These are phyloP conservation scores for Grifola frondosa DNA, from an alignment of 1,284 basidiomycete genomes.

Conservation along the genomic window DNA sequence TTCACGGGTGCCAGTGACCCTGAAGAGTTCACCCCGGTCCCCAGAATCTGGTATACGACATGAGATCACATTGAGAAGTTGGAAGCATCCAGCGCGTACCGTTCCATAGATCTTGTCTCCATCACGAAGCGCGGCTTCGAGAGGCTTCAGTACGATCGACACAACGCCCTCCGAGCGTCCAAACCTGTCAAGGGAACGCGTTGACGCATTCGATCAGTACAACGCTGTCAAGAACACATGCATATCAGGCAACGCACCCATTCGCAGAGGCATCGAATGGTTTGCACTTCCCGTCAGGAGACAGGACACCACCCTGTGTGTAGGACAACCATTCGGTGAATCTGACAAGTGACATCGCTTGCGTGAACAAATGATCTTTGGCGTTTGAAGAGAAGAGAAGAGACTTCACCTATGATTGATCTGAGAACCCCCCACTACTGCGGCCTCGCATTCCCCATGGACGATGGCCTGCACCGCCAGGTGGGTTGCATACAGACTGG, in stretches of 20 bases:
- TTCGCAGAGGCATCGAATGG: conserved; percentile 49
- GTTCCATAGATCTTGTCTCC: conserved; percentile 29
- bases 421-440: conserved; percentile 46
- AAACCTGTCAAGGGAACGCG: conserved; percentile 18
- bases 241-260: no score
- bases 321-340: conserved; percentile 31
- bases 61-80: background rate
- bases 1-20: conserved; percentile 37
- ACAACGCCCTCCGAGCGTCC: conserved; percentile 26
- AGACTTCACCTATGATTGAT: conserved; percentile 38
- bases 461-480: conserved; percentile 45
- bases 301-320: conserved; percentile 37
- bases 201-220: background rate
- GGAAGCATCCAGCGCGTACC: conserved; percentile 12
- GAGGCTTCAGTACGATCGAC: conserved; percentile 29
- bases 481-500: conserved; percentile 45
- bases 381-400: background rate
- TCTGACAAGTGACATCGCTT: conserved; percentile 7
- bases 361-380: background rate
- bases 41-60: conserved; percentile 34
- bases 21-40: conserved; percentile 38
- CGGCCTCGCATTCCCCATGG: conserved; percentile 48
- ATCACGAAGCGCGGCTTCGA: conserved; percentile 27
- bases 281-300: conserved; percentile 47
- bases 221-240: background rate